Evolutionary conservation across 371 early-diverging fungal genomes (phyloP).

Genomic region (Apophysomyces ossiformis): DNA sequence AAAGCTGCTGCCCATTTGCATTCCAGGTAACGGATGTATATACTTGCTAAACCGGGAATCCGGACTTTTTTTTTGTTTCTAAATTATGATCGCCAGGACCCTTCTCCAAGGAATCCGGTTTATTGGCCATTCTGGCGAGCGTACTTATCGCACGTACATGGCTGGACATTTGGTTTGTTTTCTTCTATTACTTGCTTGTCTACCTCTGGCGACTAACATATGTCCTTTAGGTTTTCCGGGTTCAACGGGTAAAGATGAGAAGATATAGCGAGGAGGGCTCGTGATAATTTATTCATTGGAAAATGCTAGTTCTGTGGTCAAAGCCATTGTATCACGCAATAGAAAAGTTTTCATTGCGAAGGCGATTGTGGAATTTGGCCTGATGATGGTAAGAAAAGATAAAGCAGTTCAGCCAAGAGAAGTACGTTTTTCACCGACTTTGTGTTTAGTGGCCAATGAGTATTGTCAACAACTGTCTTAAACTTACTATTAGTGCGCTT

Average conservation of each 20-base stretch:
- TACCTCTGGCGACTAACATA: background rate
- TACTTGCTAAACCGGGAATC: background rate
- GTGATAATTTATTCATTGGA: too few species aligned
- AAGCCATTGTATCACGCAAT: constrained; percentile 74
- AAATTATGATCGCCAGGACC: constrained; percentile 39
- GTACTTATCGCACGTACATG: constrained; percentile 75
- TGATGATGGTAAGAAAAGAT: constrained; percentile 68
- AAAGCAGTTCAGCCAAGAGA: background rate
- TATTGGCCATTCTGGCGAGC: constrained; percentile 65
- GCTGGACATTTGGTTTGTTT: constrained; percentile 68
- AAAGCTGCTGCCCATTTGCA: constrained; percentile 72
- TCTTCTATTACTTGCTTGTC: background rate
- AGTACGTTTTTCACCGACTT: background rate
- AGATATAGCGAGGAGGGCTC: too few species aligned
- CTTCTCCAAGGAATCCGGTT: constrained; percentile 66
- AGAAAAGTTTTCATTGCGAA: constrained; percentile 65
- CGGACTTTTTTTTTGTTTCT: too few species aligned
- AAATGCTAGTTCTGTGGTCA: constrained; percentile 61
- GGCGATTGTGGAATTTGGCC: constrained; percentile 68
- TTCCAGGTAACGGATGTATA: constrained; percentile 55
- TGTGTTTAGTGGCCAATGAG: constrained; percentile 72
- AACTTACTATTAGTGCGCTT: constrained; percentile 70
- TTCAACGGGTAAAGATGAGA: constrained; percentile 61
- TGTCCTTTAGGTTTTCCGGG: constrained; percentile 60
- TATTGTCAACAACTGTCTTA: constrained; percentile 77